Evolutionary conservation across 2,329 filamentous ascomycete species (phyloP).

Genomic region (Cryphonectria parasitica): DNA sequence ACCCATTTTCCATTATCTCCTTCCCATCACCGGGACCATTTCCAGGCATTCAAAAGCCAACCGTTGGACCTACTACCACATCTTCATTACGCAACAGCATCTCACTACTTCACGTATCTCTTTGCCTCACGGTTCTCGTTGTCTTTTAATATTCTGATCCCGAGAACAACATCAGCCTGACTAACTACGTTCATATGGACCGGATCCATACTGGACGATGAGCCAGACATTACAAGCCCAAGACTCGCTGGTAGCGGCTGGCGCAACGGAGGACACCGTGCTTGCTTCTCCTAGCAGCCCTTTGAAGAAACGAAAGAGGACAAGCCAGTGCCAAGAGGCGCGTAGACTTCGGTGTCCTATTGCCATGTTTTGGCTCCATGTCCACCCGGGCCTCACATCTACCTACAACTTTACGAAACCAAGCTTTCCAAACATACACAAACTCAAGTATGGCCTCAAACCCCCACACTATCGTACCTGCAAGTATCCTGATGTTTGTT

Average conservation of each 20-base stretch:
- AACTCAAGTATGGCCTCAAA: background rate
- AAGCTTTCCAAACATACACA: background rate
- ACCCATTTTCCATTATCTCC: background rate
- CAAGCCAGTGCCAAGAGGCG: background rate
- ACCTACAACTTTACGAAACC: background rate
- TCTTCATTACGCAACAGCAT: background rate
- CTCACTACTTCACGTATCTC: background rate
- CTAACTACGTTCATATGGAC: background rate
- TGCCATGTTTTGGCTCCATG: too few relatives aligned
- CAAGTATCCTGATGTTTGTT: background rate
- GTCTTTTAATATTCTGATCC: background rate
- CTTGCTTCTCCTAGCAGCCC: background rate
- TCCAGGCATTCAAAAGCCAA: too few relatives aligned
- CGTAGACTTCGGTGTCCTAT: background rate
- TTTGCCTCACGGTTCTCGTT: background rate
- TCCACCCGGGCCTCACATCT: too few relatives aligned
- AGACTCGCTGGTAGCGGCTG: background rate
- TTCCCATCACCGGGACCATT: background rate
- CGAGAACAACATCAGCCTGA: background rate
- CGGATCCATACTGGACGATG: background rate
- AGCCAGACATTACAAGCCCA: background rate
- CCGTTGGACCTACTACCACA: too few relatives aligned
- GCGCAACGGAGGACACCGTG: background rate
- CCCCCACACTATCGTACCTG: background rate
- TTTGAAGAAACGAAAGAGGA: background rate